Base-by-base conservation (phyloP, 208 protist species). In the Trypanosoma platydactyli region DNA sequence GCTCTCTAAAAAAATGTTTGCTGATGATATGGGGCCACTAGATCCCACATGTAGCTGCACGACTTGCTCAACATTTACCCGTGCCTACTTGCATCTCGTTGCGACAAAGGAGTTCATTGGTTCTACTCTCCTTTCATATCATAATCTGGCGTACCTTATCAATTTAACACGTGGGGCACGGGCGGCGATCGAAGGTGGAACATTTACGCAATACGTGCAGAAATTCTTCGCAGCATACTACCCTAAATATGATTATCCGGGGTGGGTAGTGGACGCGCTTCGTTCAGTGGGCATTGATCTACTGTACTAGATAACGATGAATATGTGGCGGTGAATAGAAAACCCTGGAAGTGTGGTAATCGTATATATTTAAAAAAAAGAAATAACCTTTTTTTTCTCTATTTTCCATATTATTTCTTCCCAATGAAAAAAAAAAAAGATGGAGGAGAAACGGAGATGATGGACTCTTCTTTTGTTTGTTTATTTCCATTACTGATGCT, bases 61-160 rank as follows among this genome's bases (percentile, higher is more conserved):
- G 29, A 92, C 86, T 38, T 99, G 97, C 82, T 74, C 82, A 27
- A 86, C 91, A 20, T 98, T 97, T 79, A 98, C 95, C 2, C 81
- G 97, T 16, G 89, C 97, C 0, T 98, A 98, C 66, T 50, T 99
- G 11, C 87, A 98, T 71, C 73, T 80, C 56, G 82, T 99, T 9
- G 85, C 89, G 4, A 65, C 54, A 3, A 97, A 97, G 68, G 94
- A 98, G 45, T 75, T 79, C 7, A 71, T 91, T 15, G 94, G 83
- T 7, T 90, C 92, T 30, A 97, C 98, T 30, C 80, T 99, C 52
- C 58, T 99, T 22, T 98, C 97, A 20, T 94, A 97, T 60, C 98
- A 99, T 82, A 99, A 99, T 73, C 94, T 99, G 69, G 91, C 94
- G 5, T 99, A 97, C 73, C 93, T 98, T 72, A 89, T 99, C 58